Evolutionary conservation across 176 grass and related monocot species (phyloP).

Genomic region (Miscanthus lutarioriparius): DNA sequence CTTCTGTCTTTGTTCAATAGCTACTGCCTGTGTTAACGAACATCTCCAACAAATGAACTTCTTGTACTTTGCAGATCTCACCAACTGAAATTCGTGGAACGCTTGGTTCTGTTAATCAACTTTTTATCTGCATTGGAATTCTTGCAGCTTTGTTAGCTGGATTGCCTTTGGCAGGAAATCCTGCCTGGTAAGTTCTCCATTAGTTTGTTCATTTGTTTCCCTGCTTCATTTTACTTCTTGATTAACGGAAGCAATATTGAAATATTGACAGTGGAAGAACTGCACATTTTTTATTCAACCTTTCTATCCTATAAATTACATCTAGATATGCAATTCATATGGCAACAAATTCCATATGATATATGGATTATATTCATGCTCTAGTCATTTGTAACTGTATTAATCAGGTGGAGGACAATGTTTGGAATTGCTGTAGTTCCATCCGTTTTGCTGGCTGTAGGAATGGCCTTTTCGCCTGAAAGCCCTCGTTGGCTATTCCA

Average conservation of each 20-base stretch:
- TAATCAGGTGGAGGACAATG: constrained; percentile 97
- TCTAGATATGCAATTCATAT: neutral
- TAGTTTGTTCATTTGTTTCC: constrained; percentile 17
- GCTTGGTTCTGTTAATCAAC: constrained; percentile 96
- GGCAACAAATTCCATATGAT: neutral
- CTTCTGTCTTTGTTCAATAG: constrained; percentile 31
- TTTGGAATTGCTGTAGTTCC: constrained; percentile 79
- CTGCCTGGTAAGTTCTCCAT: constrained; percentile 67
- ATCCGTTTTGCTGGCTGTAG: constrained; percentile 81
- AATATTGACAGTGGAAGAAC: neutral
- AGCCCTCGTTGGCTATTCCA: constrained; percentile 99
- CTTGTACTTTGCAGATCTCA: constrained; percentile 67
- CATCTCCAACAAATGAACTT: constrained; percentile 27
- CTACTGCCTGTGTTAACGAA: neutral
- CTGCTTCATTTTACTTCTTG: neutral
- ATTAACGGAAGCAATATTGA: neutral
- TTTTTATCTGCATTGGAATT: constrained; percentile 99
- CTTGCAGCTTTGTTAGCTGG: constrained; percentile 90
- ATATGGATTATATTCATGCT: constrained; percentile 11
- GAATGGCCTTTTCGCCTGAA: constrained; percentile 96
- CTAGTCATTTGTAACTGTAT: constrained; percentile 16
- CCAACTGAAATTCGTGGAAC: constrained; percentile 99
- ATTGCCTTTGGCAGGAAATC: constrained; percentile 87
- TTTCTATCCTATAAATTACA: neutral
- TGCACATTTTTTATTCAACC: neutral